phyloP scores from a whole-genome alignment of 2,329 filamentous ascomycete species.

The Elsinoe necatrix region DNA sequence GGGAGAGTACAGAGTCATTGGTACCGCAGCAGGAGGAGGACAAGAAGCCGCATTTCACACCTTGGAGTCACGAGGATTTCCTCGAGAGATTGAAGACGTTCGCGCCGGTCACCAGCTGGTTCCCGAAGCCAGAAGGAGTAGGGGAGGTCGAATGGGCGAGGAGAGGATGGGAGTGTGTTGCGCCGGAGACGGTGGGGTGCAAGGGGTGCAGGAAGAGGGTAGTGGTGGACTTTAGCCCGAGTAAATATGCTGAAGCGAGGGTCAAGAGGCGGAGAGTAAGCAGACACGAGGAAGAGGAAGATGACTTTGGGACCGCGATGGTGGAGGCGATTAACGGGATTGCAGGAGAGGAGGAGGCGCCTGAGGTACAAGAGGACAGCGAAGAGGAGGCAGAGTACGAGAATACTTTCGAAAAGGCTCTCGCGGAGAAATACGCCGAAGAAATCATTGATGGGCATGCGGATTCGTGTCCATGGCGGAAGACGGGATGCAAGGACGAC shows the following conservation, averaged over 20 bases:
- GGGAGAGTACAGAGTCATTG: neutral
- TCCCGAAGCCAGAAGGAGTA: constrained; percentile 77
- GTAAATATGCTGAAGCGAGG: constrained; percentile 51
- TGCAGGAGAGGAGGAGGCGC: neutral
- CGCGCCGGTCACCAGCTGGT: constrained; percentile 84
- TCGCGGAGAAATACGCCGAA: constrained; percentile 68
- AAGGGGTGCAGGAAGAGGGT: constrained; percentile 73
- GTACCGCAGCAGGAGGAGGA: neutral
- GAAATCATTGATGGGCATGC: constrained; percentile 68
- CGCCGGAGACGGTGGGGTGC: constrained; percentile 76
- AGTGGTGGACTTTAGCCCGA: constrained; percentile 52
- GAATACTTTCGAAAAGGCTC: constrained; percentile 44
- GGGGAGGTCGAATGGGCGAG: constrained; percentile 94
- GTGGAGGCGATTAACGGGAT: constrained; percentile 16
- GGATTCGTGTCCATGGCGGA: constrained; percentile 77
- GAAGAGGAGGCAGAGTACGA: constrained; percentile 42
- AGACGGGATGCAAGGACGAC: constrained; percentile 72
- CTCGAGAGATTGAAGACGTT: constrained; percentile 76
- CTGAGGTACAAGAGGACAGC: constrained; percentile 25
- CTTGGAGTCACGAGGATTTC: constrained; percentile 76
- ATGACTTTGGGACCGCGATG: constrained; percentile 2
- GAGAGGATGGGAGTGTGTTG: constrained; percentile 79
- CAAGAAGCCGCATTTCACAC: constrained; percentile 52
- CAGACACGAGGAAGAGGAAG: constrained; percentile 5
- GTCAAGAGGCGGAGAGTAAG: constrained; percentile 44